Evolutionary conservation across 2,329 filamentous ascomycete genomes (phyloP).

Genomic region (Colletotrichum ledebouriae): DNA sequence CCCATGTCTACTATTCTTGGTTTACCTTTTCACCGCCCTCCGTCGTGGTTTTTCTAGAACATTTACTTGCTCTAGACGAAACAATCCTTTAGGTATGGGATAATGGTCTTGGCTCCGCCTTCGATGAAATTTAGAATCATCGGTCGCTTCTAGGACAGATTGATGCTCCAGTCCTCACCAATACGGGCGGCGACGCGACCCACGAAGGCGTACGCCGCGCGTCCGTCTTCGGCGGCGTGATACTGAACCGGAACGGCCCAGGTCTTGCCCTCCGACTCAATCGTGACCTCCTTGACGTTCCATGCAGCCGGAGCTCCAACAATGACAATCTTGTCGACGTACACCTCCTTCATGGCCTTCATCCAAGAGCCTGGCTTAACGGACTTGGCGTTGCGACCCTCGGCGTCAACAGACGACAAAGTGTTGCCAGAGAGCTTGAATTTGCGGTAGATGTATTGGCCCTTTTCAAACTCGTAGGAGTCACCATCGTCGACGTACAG

Average conservation of each 20-base stretch:
- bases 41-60: constrained; percentile 5
- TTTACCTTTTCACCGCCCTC: constrained; percentile 21
- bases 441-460: constrained; percentile 87
- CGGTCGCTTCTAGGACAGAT: constrained; percentile 46
- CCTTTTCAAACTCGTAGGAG: constrained; percentile 87
- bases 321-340: constrained; percentile 86
- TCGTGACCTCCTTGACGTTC: constrained; percentile 72
- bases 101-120: background rate
- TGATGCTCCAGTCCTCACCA: constrained; percentile 67
- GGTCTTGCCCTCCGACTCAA: constrained; percentile 64
- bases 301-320: constrained; percentile 83
- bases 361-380: constrained; percentile 77
- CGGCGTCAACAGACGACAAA: constrained; percentile 79
- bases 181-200: constrained; percentile 65
- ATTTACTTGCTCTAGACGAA: too few species aligned
- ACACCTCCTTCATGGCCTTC: constrained; percentile 82
- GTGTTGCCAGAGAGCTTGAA: constrained; percentile 76
- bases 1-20: constrained; percentile 25
- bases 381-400: constrained; percentile 65
- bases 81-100: background rate
- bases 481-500: constrained; percentile 96
- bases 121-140: constrained; percentile 4
- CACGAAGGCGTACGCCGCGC: constrained; percentile 66
- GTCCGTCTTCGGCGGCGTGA: constrained; percentile 59
- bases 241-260: constrained; percentile 74